Evolutionary conservation across 73 alveolate species (phyloP), one percentile per base, ranked within the genome.

Genomic region (Tetrahymena borealis): DNA sequence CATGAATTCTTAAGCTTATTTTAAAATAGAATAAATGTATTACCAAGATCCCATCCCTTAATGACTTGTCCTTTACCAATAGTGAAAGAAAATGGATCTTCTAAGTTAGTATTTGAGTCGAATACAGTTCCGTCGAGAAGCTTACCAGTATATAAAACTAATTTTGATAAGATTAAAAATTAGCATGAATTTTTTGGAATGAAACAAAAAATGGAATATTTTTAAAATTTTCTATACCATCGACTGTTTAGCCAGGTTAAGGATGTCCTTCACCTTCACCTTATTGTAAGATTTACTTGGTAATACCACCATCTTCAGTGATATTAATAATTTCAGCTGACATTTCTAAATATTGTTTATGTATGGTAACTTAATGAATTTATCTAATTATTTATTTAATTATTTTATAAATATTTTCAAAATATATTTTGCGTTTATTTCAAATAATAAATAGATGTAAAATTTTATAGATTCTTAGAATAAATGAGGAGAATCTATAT

Each of bases 41-140:
- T 60, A 60, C 85, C 99, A 42, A 96, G 95, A 90, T 98, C 99
- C 99, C 99, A 98, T 16, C 99, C 99, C 92, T 96, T 97, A 93
- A 97, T 98, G 38, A 97, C 99, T 91, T 96, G 97, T 16, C 99
- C 99, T 32, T 91, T 94, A 39, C 99, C 99, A 38, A 97, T 96
- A 24, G 90, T 92, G 94, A 98, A 98, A 33, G 79, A 78, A 90
- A 96, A 96, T 32, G 96, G 97, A 91, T 91, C 94, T 39, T 93
- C 94, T 35, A 96, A 94, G 91, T 91, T 94, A 16, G 93, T 79
- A 15, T 95, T 90, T 39, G 97, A 94, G 90, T 97, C 99, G 93
- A 97, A 97, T 38, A 91, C 94, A 90, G 94, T 95, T 79, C 99
- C 98, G 79, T 97, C 97, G n/a, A 91, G 91, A 90, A 97, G 96